Evolutionary conservation across 768 basidiomycete genomes (phyloP).

Genomic region (Lanmaoa rubissima): DNA sequence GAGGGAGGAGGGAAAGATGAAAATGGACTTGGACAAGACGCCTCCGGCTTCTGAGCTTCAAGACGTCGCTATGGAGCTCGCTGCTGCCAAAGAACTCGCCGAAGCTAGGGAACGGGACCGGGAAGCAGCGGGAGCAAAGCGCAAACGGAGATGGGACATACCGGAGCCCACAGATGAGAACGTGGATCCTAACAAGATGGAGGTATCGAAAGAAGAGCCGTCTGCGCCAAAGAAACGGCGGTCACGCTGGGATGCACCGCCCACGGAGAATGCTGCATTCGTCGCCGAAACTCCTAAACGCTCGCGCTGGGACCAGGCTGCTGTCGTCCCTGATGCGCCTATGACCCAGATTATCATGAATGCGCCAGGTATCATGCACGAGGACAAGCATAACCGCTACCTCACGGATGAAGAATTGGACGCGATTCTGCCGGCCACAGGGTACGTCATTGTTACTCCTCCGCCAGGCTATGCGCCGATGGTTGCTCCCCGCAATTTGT

Average conservation of each 20-base stretch:
- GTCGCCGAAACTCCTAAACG: constrained; percentile 75
- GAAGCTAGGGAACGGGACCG: constrained; percentile 36
- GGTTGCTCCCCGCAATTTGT: constrained; percentile 59
- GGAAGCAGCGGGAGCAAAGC: constrained; percentile 53
- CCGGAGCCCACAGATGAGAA: constrained; percentile 61
- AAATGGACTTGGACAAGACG: constrained; percentile 90
- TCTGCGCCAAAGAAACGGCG: constrained; percentile 87
- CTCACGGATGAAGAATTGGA: constrained; percentile 96
- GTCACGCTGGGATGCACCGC: constrained; percentile 95
- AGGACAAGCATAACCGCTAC: constrained; percentile 96
- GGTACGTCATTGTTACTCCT: constrained; percentile 90
- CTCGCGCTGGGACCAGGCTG: constrained; percentile 97
- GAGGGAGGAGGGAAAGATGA: constrained; percentile 65
- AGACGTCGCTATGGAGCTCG: constrained; percentile 68
- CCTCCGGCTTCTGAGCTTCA: constrained; percentile 81
- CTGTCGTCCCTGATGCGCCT: constrained; percentile 63
- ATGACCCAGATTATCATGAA: constrained; percentile 88
- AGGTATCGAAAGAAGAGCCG: constrained; percentile 64
- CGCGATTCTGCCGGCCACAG: constrained; percentile 77
- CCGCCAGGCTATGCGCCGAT: constrained; percentile 91
- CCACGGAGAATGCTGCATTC: constrained; percentile 55
- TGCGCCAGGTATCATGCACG: constrained; percentile 76
- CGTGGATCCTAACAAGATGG: constrained; percentile 55
- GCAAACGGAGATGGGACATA: constrained; percentile 83
- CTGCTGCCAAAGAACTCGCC: constrained; percentile 42